phyloP scores from a whole-genome alignment of 2,329 filamentous ascomycete genomes.

The Lasiodiplodia theobromae region DNA sequence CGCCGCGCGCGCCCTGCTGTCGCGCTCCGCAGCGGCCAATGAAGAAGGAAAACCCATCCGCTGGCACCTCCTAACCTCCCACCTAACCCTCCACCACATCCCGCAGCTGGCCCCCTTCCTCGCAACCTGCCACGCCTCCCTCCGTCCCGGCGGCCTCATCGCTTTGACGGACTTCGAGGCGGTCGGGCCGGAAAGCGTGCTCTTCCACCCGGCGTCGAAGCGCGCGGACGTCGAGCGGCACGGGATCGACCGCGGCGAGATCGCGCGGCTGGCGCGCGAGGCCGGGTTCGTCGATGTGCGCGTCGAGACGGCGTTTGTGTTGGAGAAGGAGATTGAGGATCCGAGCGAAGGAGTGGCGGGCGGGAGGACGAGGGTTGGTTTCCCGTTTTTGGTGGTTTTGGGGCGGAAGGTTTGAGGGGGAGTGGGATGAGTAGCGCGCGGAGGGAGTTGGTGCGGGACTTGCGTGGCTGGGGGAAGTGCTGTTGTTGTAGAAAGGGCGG shows the following conservation, averaged over 20 bases:
- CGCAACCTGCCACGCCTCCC: conserved; percentile 54
- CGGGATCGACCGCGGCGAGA: conserved; percentile 55
- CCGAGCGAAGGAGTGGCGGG: conserved; percentile 52
- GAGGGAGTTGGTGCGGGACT: too few species aligned
- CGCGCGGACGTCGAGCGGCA: conserved; percentile 63
- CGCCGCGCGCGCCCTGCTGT: conserved; percentile 45
- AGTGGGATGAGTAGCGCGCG: too few species aligned
- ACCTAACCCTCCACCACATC: conserved; percentile 65
- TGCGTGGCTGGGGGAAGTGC: too few species aligned
- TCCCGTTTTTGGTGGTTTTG: conserved; percentile 53
- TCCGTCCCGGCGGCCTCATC: conserved; percentile 57
- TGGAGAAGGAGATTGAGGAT: conserved; percentile 55
- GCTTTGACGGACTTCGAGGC: conserved; percentile 66
- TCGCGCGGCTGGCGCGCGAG: conserved; percentile 53
- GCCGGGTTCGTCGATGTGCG: conserved; percentile 59
- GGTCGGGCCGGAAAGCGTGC: conserved; percentile 59
- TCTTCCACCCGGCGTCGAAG: conserved; percentile 61
- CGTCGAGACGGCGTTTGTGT: conserved; percentile 57
- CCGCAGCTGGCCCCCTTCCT: conserved; percentile 54
- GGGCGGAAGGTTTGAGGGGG: conserved; percentile 34
- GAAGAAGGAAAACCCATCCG: background rate
- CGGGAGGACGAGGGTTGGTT: conserved; percentile 51
- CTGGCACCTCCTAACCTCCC: conserved; percentile 61
- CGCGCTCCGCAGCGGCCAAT: conserved; percentile 32
- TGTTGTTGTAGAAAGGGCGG: too few species aligned